Base-by-base conservation (phyloP, 1,139 yeast species). In the Geotrichum siamense region DNA sequence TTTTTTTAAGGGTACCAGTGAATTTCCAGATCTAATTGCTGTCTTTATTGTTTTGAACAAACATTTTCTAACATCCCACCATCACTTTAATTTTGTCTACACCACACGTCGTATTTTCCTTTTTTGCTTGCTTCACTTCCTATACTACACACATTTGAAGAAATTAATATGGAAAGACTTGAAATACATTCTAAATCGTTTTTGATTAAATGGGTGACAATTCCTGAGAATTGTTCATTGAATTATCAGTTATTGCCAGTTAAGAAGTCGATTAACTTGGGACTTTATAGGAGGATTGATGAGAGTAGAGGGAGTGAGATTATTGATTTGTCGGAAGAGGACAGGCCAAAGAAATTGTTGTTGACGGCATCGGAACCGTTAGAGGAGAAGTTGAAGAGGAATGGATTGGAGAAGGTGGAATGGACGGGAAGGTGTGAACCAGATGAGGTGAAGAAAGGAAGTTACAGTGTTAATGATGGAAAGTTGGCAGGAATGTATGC, bases 171-270 rank as follows among this genome's bases (percentile, higher is more conserved):
- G 93, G 96, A 87, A 62, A 79, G 89, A 1, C 73, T 91, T 47
- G 96, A 89, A 63, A 78, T 91, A 35, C 94, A 89, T 56, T 81
- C 94, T 43, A 83, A 85, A 60, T 83, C 91, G 48, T 89, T 84
- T 58, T 75, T 87, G 53, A 83, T 89, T 57, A 85, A 89, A 56
- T 91, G 97, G 97, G 78, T 87, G 48, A 75, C 79, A 51, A 85
- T 82, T 6, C 81, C 84, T 0, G 81, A 77, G 36, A 74, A 78
- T 49, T 75, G 81, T 25, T 63, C 72, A 20, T 74, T 89, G 37
- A 76, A 76, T 51, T 91, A 93, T 82, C 89, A 82, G 58, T 73
- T 86, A 40, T 82, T 80, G 56, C 96, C 97, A 1, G 62, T 81
- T 56, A 87, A 83, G 60, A 81, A 79, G 57, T 82, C 94, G n/a